These are phyloP conservation scores for Metschnikowia anglica DNA, from an alignment of 805 yeast species.

Conservation along the genomic window DNA sequence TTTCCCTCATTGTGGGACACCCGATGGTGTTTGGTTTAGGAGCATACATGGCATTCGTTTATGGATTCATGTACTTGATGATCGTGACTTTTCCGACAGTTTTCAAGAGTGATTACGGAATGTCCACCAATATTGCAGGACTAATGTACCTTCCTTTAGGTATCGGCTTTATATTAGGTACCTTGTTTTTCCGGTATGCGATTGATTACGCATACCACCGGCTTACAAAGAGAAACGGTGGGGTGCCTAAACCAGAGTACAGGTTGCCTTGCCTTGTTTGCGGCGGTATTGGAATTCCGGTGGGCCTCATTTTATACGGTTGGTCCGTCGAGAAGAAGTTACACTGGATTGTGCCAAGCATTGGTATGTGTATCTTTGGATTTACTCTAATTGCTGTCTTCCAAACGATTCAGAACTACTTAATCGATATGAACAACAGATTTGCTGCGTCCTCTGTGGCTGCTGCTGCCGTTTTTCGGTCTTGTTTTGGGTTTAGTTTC, in stretches of 20 bases:
- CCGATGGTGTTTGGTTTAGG: slow-evolving; percentile 68
- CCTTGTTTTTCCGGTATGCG: slow-evolving; percentile 45
- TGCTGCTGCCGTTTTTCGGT: slow-evolving; percentile 66
- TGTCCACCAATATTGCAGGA: slow-evolving; percentile 49
- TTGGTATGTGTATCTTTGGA: slow-evolving; percentile 62
- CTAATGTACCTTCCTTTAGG: slow-evolving; percentile 59
- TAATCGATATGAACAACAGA: slow-evolving; percentile 68
- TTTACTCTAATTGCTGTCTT: slow-evolving; percentile 62
- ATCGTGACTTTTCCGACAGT: slow-evolving; percentile 59
- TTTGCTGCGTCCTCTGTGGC: slow-evolving; percentile 70
- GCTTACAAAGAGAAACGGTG: slow-evolving; percentile 44
- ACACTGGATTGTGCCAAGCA: slow-evolving; percentile 61
- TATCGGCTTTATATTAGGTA: slow-evolving; percentile 53
- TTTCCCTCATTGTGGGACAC: slow-evolving; percentile 50
- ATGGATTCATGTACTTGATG: slow-evolving; percentile 65
- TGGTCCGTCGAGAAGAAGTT: slow-evolving; percentile 61
- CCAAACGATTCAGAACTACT: slow-evolving; percentile 63
- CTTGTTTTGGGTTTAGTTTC: slow-evolving; percentile 65
- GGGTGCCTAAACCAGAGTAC: slow-evolving; percentile 61
- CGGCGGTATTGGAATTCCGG: slow-evolving; percentile 50
- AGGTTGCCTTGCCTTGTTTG: slow-evolving; percentile 52
- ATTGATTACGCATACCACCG: slow-evolving; percentile 42
- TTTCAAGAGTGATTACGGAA: slow-evolving; percentile 49
- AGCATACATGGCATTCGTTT: slow-evolving; percentile 60
- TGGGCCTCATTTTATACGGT: slow-evolving; percentile 68